Evolutionary conservation across 2,329 filamentous ascomycete genomes (phyloP), one percentile per base, ranked within the genome.

Genomic region (Stemphylium lycopersici): DNA sequence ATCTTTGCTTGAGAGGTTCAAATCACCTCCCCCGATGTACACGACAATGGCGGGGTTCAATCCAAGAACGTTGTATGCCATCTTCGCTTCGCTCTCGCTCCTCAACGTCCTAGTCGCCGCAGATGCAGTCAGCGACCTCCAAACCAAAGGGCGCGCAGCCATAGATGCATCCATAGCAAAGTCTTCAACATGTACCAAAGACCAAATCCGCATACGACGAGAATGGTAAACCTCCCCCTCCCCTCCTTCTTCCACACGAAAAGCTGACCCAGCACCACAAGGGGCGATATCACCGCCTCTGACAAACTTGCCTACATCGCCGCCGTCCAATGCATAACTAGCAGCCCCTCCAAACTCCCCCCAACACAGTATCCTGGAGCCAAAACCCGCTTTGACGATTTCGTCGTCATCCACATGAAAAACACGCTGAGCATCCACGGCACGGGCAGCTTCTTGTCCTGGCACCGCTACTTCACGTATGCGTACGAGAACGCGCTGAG

Each of bases 401-500:
- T 76, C 37, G 67, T 75, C 22, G 71, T 61, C 5, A 55, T 70
- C 12, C 73, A 76, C 48, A 75, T 76, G 26, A 75, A 75, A 48
- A 69, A 75, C 36, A 68, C 74, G 3, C 40, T 71, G 13, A 53
- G 41, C 29, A 73, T 76, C 33, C 73, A 75, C 34, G 64, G 62
- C 5, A 75, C 71, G 5, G 72, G 71, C 0, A 75, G 70, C 52
- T 76, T 75, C 49, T 55, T 75, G 10, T 66, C 63, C 32, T 79
- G 77, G 77, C 77, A 80, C 58, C 67, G 77, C 29, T 77, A 78
- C 65, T 78, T 68, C 55, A 73, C 70, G 4, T 74, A 75, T 52
- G 63, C 70, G 2, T 79, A 77, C 60, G 78, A 81, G 56, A 58
- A 76, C 18, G 75, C 77, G 4, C 63, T 81, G 6, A 67, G 66